These are phyloP conservation scores for Gorgonomyces haynaldii DNA, from an alignment of 192 early-diverging fungal genomes.

Conservation along the genomic window DNA sequence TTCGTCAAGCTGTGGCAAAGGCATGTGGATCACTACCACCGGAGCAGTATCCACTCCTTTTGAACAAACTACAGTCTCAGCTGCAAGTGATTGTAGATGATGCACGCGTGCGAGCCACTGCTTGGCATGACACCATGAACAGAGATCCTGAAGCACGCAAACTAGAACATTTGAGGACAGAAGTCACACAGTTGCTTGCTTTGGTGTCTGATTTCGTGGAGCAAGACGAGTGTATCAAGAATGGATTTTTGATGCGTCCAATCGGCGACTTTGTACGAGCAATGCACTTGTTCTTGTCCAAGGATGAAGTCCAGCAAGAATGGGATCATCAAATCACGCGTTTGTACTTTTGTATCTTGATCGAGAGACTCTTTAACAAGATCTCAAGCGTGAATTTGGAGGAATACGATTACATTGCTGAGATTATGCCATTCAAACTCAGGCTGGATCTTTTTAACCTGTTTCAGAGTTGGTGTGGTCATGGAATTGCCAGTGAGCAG, in stretches of 20 bases:
- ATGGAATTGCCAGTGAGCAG: constrained; percentile 46
- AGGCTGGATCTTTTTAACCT: constrained; percentile 66
- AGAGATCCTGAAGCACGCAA: constrained; percentile 26
- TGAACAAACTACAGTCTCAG: constrained; percentile 54
- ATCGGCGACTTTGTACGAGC: constrained; percentile 54
- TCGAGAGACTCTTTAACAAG: constrained; percentile 72
- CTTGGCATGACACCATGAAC: constrained; percentile 1
- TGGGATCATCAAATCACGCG: constrained; percentile 83
- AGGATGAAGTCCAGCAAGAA: constrained; percentile 63
- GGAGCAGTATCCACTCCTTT: constrained; percentile 51
- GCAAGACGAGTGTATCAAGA: constrained; percentile 40
- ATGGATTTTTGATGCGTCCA: constrained; percentile 48
- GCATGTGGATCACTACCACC: constrained; percentile 55
- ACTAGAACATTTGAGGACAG: constrained; percentile 57
- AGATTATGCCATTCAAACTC: constrained; percentile 59
- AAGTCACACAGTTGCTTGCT: constrained; percentile 60
- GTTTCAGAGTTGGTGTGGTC: constrained; percentile 89
- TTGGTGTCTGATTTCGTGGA: constrained; percentile 56
- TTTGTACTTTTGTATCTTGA: constrained; percentile 78
- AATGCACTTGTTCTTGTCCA: constrained; percentile 46
- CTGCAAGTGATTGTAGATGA: constrained; percentile 52
- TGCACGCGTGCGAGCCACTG: constrained; percentile 29
- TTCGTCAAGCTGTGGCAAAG: constrained; percentile 56
- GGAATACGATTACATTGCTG: neutral
- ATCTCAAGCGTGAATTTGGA: constrained; percentile 18